Evolutionary conservation across 2,329 filamentous ascomycete species (phyloP).

Genomic region (Fulvia fulva): DNA sequence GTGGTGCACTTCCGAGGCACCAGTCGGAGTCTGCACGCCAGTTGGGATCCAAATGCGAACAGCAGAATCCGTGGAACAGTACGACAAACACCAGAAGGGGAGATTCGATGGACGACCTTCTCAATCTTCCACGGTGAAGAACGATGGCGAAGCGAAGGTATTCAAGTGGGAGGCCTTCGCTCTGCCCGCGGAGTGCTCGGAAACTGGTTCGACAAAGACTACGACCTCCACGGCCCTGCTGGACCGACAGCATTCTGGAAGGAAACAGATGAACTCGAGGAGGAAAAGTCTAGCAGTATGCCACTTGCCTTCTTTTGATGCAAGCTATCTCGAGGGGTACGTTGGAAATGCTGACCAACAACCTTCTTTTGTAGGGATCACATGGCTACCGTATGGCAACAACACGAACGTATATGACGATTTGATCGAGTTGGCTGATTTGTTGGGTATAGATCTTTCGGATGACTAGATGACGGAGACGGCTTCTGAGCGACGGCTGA

Average conservation of each 20-base stretch:
- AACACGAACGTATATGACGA: not conserved
- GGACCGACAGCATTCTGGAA: constrained; percentile 80
- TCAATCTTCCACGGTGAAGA: constrained; percentile 62
- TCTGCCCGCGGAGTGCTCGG: constrained; percentile 67
- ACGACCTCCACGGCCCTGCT: constrained; percentile 63
- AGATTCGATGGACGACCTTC: constrained; percentile 70
- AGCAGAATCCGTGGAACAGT: constrained; percentile 64
- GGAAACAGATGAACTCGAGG: constrained; percentile 50
- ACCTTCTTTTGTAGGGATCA: not conserved
- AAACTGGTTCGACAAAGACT: constrained; percentile 76
- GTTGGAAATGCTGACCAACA: constrained; percentile 1
- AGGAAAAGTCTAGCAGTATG: constrained; percentile 26
- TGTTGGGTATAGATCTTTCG: constrained; percentile 4
- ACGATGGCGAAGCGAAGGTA: constrained; percentile 71
- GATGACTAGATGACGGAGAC: constrained; percentile 10
- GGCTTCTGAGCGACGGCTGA: constrained; percentile 3
- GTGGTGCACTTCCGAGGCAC: constrained; percentile 65
- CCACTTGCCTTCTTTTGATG: constrained; percentile 22
- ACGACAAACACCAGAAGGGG: constrained; percentile 62
- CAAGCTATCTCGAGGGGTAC: not conserved
- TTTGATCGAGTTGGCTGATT: not conserved
- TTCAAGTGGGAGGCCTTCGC: constrained; percentile 66
- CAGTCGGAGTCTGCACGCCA: constrained; percentile 59
- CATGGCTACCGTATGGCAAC: constrained; percentile 6
- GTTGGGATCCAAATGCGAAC: constrained; percentile 66